These are phyloP conservation scores for Debaryomyces subglobosus DNA, from an alignment of 1,139 yeast species.

Conservation along the genomic window DNA sequence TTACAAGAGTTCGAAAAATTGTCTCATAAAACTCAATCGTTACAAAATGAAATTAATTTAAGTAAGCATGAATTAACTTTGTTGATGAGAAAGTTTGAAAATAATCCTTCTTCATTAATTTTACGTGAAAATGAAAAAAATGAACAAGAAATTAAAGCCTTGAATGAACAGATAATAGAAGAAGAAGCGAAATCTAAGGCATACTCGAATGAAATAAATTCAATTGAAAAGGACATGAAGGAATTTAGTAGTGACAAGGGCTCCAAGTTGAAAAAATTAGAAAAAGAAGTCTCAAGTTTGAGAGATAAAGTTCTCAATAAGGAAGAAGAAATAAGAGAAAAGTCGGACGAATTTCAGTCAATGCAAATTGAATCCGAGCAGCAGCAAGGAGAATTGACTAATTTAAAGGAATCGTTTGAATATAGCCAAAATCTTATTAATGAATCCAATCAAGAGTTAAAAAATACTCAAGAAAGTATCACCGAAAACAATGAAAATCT, in stretches of 20 bases:
- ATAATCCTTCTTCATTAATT: slow-evolving; percentile 61
- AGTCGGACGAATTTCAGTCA: slow-evolving; percentile 61
- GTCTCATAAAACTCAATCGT: slow-evolving; percentile 53
- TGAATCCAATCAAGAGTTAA: slow-evolving; percentile 42
- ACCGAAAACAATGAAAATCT: slow-evolving; percentile 32
- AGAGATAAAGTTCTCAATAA: slow-evolving; percentile 39
- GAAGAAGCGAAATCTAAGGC: slow-evolving; percentile 31
- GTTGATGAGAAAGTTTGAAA: slow-evolving; percentile 60
- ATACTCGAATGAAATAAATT: slow-evolving; percentile 47
- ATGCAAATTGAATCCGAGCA: slow-evolving; percentile 77
- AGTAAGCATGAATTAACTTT: slow-evolving; percentile 69
- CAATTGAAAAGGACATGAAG: slow-evolving; percentile 73
- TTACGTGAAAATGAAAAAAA: slow-evolving; percentile 54
- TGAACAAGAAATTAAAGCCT: slow-evolving; percentile 48
- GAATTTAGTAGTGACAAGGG: slow-evolving; percentile 85
- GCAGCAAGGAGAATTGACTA: slow-evolving; percentile 55
- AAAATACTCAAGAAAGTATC: slow-evolving; percentile 29
- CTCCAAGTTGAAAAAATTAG: slow-evolving; percentile 71
- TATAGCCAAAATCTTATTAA: slow-evolving; percentile 35
- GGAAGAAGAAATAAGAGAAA: slow-evolving; percentile 46
- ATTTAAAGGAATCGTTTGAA: slow-evolving; percentile 44
- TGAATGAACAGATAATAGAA: slow-evolving; percentile 42
- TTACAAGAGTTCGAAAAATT: slow-evolving; percentile 49
- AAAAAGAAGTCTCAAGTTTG: slow-evolving; percentile 52
- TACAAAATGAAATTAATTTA: slow-evolving; percentile 68